Conservation (phyloP, 495 filamentous ascomycete species). For the Hypoxylon subgilvum region DNA sequence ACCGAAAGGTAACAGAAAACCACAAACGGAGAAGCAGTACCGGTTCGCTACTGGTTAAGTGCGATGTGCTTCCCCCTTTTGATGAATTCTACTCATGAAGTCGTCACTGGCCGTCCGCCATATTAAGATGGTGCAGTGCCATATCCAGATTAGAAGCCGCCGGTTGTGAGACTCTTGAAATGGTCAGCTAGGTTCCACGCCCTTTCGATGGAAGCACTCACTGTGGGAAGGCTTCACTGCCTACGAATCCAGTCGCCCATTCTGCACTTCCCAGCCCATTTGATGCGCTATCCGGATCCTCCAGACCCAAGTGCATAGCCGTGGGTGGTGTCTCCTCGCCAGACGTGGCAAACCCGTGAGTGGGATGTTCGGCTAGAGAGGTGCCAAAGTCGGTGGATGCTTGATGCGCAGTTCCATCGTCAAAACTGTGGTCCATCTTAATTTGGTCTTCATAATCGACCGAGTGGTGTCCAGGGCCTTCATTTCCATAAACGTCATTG, state of each 20-base stretch:
- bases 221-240: conserved; percentile 3
- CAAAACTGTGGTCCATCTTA: conserved; percentile 1
- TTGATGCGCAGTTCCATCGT: not conserved
- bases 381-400: not conserved
- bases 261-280: conserved; percentile 4
- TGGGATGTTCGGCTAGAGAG: conserved; percentile 1
- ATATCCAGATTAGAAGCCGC: not conserved
- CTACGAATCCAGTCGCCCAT: conserved; percentile 11
- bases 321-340: conserved; percentile 14
- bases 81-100: not conserved
- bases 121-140: not conserved
- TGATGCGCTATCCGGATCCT: not conserved
- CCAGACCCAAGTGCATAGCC: conserved; percentile 6
- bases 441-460: conserved; percentile 11
- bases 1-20: no score
- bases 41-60: no score
- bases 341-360: not conserved
- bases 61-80: no score
- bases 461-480: not conserved
- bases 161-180: not conserved
- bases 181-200: not conserved
- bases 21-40: no score
- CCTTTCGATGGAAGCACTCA: not conserved
- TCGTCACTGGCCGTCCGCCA: not conserved
- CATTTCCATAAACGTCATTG: conserved; percentile 3